Conservation (phyloP, 805 yeast genomes). For the Candida nanaspora region DNA sequence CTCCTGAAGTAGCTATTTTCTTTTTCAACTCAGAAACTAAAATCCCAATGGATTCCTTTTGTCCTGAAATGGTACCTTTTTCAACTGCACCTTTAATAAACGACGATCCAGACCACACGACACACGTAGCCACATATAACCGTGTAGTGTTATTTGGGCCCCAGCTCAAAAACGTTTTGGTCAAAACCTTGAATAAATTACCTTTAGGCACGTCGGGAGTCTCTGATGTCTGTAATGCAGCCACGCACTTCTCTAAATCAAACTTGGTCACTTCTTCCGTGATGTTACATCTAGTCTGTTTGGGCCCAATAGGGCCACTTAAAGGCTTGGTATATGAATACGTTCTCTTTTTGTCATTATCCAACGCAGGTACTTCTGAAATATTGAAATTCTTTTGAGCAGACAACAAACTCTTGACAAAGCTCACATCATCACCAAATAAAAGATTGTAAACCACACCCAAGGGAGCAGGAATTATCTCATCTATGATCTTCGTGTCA, state of each 20-base stretch:
- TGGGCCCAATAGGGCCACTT: slow-evolving; percentile 66
- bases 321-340: slow-evolving; percentile 60
- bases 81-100: slow-evolving; percentile 77
- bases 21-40: slow-evolving; percentile 40
- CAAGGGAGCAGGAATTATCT: slow-evolving; percentile 51
- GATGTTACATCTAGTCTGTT: slow-evolving; percentile 61
- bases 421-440: slow-evolving; percentile 52
- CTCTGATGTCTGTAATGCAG: slow-evolving; percentile 49
- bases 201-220: slow-evolving; percentile 88
- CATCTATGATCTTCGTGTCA: slow-evolving; percentile 52
- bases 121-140: slow-evolving; percentile 43
- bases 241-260: slow-evolving; percentile 40
- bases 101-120: slow-evolving; percentile 69
- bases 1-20: slow-evolving; percentile 17
- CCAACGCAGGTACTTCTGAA: slow-evolving; percentile 37
- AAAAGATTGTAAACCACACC: slow-evolving; percentile 53
- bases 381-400: slow-evolving; percentile 62
- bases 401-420: slow-evolving; percentile 36
- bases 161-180: slow-evolving; percentile 58
- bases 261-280: slow-evolving; percentile 48
- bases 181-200: slow-evolving; percentile 52
- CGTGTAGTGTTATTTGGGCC: slow-evolving; percentile 47
- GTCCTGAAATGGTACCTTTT: slow-evolving; percentile 67
- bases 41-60: slow-evolving; percentile 48
- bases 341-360: slow-evolving; percentile 30